Conservation (phyloP, 164 flowering plant species). For the Macadamia integrifolia region DNA sequence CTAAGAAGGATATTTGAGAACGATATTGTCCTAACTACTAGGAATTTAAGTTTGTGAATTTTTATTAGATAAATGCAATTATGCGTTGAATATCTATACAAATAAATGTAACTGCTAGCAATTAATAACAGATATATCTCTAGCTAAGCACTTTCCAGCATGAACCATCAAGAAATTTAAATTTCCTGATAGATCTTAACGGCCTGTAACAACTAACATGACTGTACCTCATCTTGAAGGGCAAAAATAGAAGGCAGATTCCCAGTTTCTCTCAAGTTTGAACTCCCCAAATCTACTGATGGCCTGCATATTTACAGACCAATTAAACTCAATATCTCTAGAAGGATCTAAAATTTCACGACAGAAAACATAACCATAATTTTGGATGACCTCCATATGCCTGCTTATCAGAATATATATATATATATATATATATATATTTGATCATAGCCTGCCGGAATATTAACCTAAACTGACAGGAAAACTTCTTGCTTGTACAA, state of each 20-base stretch:
- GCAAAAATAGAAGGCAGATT: constrained; percentile 45
- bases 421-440: too few species aligned
- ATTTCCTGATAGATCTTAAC: neutral
- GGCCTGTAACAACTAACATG: neutral
- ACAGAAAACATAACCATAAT: neutral
- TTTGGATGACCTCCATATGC: neutral
- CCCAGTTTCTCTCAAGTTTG: constrained; percentile 35
- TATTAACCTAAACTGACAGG: neutral
- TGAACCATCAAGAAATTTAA: neutral
- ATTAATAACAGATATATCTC: neutral
- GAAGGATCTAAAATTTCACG: neutral
- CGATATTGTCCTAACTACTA: neutral
- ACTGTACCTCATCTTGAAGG: constrained; percentile 78
- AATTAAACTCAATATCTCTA: neutral
- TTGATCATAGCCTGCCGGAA: too few species aligned
- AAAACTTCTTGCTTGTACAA: too few species aligned
- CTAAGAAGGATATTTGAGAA: constrained; percentile 1
- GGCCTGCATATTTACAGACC: constrained; percentile 28
- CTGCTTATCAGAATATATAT: neutral
- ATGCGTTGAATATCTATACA: too few species aligned
- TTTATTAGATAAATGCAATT: too few species aligned
- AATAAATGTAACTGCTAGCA: neutral
- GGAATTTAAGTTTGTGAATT: too few species aligned
- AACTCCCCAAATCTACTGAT: constrained; percentile 60
- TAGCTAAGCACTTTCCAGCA: neutral